Percentiles rank a stretch among this genome's conserved stretches.
Conservation (phyloP, 2,329 filamentous ascomycete genomes). For the Rutstroemia sp. region DNA sequence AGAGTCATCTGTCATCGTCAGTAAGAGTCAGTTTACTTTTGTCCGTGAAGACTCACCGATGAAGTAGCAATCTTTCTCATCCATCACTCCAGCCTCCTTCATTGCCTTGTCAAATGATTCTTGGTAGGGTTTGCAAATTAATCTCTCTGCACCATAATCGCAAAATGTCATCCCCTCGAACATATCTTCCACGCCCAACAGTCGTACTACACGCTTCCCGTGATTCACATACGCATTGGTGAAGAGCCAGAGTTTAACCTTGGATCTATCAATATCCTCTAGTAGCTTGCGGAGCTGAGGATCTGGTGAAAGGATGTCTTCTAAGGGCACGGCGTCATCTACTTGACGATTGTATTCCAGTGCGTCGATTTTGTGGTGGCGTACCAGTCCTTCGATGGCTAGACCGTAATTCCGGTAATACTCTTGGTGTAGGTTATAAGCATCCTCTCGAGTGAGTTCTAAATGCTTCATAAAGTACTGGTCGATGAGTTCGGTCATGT, state of each 20-base stretch:
- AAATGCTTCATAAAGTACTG: constrained; percentile 54
- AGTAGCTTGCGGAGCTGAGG: constrained; percentile 67
- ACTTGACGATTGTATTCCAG: constrained; percentile 92
- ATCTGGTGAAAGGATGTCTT: constrained; percentile 75
- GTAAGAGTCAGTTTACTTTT: not conserved
- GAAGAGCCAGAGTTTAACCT: constrained; percentile 87
- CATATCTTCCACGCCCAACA: constrained; percentile 76
- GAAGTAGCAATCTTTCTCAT: constrained; percentile 74
- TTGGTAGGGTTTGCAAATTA: constrained; percentile 80
- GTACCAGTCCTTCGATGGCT: constrained; percentile 90
- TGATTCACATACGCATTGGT: constrained; percentile 95
- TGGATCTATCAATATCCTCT: constrained; percentile 71
- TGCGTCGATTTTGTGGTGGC: constrained; percentile 91
- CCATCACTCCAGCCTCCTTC: constrained; percentile 66
- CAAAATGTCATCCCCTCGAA: constrained; percentile 96
- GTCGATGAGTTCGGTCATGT: constrained; percentile 78
- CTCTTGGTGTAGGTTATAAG: constrained; percentile 75
- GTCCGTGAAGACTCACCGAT: constrained; percentile 57
- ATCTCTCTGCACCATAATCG: constrained; percentile 66
- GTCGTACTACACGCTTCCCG: constrained; percentile 69
- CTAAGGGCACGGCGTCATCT: constrained; percentile 86
- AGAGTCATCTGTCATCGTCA: constrained; percentile 64
- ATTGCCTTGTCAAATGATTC: constrained; percentile 88
- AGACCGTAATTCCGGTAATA: constrained; percentile 96
- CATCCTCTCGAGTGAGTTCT: constrained; percentile 66